Evolutionary conservation across 164 flowering plant species (phyloP).

Genomic region (Santalum album): DNA sequence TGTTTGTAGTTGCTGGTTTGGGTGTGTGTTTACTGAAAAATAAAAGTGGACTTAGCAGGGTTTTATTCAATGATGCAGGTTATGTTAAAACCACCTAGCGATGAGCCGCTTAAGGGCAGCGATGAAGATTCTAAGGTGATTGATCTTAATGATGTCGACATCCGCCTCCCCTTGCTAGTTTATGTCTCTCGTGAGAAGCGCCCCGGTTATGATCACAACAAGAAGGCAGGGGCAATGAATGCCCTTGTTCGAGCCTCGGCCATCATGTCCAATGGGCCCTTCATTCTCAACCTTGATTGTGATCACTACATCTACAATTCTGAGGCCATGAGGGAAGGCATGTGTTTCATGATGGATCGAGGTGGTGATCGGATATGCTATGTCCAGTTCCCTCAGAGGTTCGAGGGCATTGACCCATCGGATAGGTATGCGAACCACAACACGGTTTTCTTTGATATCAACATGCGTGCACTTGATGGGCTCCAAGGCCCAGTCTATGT

Average conservation of each 20-base stretch:
- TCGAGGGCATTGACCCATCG: constrained; percentile 74
- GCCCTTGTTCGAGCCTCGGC: constrained; percentile 73
- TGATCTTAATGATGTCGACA: constrained; percentile 54
- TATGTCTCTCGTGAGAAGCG: constrained; percentile 79
- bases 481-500: constrained; percentile 70
- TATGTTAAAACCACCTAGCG: constrained; percentile 77
- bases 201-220: constrained; percentile 74
- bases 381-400: constrained; percentile 74
- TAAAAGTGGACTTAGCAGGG: background rate
- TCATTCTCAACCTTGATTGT: constrained; percentile 74
- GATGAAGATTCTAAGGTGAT: constrained; percentile 29
- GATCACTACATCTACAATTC: constrained; percentile 77
- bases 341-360: constrained; percentile 85
- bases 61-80: constrained; percentile 31
- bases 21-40: too few relatives aligned
- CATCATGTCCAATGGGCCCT: constrained; percentile 72
- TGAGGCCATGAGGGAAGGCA: constrained; percentile 66
- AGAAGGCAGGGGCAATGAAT: constrained; percentile 81
- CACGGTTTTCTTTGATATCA: constrained; percentile 72
- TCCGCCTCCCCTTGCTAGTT: constrained; percentile 68
- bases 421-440: constrained; percentile 77
- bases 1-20: too few relatives aligned
- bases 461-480: constrained; percentile 78
- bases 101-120: constrained; percentile 43
- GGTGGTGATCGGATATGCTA: constrained; percentile 70